Base-by-base conservation (phyloP, 2,329 filamentous ascomycete species). In the Fusarium sp. region DNA sequence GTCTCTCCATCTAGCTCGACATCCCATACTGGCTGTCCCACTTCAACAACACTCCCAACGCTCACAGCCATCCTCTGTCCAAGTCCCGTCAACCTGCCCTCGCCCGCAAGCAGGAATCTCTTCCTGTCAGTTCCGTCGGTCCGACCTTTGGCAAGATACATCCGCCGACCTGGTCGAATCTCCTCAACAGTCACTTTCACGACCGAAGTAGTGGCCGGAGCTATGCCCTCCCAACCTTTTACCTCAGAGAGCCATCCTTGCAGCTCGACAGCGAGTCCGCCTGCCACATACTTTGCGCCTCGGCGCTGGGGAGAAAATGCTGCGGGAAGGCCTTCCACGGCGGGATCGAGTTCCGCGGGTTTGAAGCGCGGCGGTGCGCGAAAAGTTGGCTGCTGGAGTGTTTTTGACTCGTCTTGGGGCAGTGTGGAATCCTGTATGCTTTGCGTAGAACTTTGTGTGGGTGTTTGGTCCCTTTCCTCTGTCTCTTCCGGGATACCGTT, bases 161-260 rank as follows among this genome's bases (percentile, higher is more conserved):
- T 81, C 26, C 75, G 69, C 49, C 69, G 69, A 1, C 79, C 80
- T 9, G 72, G 60, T 20, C 74, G 63, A 13, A 80, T 54, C 44
- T 78, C 75, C 10, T 78, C 74, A 8, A 82, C 69, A 5, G 40
- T 59, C 17, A 82, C 67, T 13, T 65, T 73, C 36, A 76, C 58
- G 2, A 58, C 67, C 7, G 69, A 50, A 18, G 60, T 55, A 8
- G 60, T 48, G 13, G 63, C 43, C n/a, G 57, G 60, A 15, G 68
- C 61, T 7, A 48, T 48, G 38, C 72, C 71, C 17, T 78, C 75
- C 77, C 76, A 78, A 13, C 77, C 77, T 62, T 78, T 81, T 24
- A 82, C 75, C 22, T 82, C 80, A 1, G 81, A 81, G 11, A 83
- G 72, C 79, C 80, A 81, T 15, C 78, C 77, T 61, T 83, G 81